These are phyloP conservation scores for Halenospora varia DNA, from an alignment of 495 filamentous ascomycete species.

Conservation along the genomic window DNA sequence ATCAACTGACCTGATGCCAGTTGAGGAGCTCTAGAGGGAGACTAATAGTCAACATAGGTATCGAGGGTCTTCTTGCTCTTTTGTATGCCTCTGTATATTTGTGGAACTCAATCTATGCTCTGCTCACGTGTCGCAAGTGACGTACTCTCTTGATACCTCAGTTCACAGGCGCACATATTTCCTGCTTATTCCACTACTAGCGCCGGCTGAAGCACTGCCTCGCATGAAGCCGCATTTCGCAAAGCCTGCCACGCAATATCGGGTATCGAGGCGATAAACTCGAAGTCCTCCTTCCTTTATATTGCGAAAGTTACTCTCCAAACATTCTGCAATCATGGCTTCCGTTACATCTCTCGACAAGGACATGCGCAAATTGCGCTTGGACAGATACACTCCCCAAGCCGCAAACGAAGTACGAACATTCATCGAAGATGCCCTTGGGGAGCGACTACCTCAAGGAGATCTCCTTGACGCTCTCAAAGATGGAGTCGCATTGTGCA, in stretches of 20 bases:
- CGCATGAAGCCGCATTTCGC: background rate
- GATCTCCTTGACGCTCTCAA: constrained; percentile 85
- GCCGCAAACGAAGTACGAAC: constrained; percentile 79
- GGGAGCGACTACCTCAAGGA: constrained; percentile 59
- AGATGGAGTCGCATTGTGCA: constrained; percentile 89
- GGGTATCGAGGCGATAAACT: background rate
- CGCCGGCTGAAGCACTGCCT: background rate
- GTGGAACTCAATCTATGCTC: too few relatives aligned
- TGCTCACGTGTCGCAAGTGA: too few relatives aligned
- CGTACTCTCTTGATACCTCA: too few relatives aligned
- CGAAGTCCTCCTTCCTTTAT: constrained; percentile 13
- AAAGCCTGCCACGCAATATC: constrained; percentile 17
- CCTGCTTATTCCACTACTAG: background rate
- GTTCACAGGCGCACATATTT: too few relatives aligned
- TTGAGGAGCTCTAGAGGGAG: too few relatives aligned
- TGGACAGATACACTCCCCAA: constrained; percentile 90
- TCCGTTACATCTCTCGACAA: constrained; percentile 92
- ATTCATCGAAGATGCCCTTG: constrained; percentile 86
- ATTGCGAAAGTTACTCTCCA: constrained; percentile 15
- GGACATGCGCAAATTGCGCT: constrained; percentile 88
- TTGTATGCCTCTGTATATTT: too few relatives aligned
- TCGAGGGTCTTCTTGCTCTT: too few relatives aligned
- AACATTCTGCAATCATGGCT: constrained; percentile 57
- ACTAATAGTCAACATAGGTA: too few relatives aligned
- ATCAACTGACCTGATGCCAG: too few relatives aligned